Percentiles rank a stretch among this genome's conserved stretches.
Evolutionary conservation across 371 early-diverging fungal species (phyloP).

Genomic region (Mortierella sp.): DNA sequence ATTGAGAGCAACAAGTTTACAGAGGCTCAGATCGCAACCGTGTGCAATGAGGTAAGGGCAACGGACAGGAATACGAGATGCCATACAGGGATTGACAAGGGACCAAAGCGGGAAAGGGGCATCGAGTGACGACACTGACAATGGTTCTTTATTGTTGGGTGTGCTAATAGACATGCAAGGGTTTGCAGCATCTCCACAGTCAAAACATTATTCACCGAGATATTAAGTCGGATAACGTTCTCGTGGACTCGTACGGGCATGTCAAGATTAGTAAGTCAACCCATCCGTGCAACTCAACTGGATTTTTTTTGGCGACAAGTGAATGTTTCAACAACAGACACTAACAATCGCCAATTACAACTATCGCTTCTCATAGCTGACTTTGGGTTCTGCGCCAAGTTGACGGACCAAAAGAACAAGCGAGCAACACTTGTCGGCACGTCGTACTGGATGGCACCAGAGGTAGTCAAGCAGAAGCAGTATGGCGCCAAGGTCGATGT

Average conservation of each 20-base stretch:
- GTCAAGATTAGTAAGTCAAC: constrained; percentile 90
- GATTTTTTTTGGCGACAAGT: not conserved
- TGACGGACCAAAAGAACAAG: constrained; percentile 87
- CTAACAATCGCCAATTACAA: not conserved
- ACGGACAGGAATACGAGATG: not conserved
- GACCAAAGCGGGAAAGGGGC: not conserved
- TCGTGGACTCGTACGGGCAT: constrained; percentile 88
- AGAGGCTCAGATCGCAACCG: constrained; percentile 93
- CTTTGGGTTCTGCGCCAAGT: constrained; percentile 97
- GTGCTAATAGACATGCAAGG: constrained; percentile 77
- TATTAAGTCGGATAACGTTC: constrained; percentile 96
- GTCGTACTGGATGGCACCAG: constrained; percentile 96
- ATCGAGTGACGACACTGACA: not conserved
- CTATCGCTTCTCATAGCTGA: constrained; percentile 63
- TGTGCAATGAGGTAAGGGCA: constrained; percentile 79
- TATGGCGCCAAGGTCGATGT: constrained; percentile 94
- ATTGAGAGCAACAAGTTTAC: constrained; percentile 94
- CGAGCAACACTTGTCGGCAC: constrained; percentile 98
- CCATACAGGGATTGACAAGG: not conserved
- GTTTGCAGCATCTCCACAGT: constrained; percentile 92
- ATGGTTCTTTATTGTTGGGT: not conserved
- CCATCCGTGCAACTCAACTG: not conserved
- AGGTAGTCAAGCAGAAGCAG: constrained; percentile 92
- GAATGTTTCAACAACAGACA: not conserved
- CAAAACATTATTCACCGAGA: constrained; percentile 97